These are phyloP conservation scores for Coemansia reversa DNA, from an alignment of 192 early-diverging fungal genomes.

Conservation along the genomic window DNA sequence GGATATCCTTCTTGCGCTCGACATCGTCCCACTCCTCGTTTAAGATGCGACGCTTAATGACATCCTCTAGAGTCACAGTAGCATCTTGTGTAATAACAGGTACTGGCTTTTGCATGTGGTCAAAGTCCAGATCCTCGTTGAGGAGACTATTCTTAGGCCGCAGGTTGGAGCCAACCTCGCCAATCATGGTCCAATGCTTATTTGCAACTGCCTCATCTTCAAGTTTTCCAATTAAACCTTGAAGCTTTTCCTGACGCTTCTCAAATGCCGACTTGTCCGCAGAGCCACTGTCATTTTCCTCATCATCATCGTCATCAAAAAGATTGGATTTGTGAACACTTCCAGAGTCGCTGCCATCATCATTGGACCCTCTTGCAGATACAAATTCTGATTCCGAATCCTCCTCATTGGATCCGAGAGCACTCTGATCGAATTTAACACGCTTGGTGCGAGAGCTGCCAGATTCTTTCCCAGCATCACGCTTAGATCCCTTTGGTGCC, in stretches of 20 bases:
- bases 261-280: constrained; percentile 73
- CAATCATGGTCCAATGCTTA: constrained; percentile 88
- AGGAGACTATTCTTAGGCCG: constrained; percentile 92
- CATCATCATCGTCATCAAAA: constrained; percentile 30
- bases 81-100: constrained; percentile 92
- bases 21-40: constrained; percentile 93
- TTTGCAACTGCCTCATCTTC: constrained; percentile 81
- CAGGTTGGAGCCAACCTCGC: constrained; percentile 77
- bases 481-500: constrained; percentile 59
- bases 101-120: constrained; percentile 86
- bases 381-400: constrained; percentile 14
- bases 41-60: constrained; percentile 91
- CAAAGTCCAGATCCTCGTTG: constrained; percentile 91
- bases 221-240: constrained; percentile 73
- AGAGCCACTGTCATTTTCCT: constrained; percentile 8
- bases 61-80: constrained; percentile 83
- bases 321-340: constrained; percentile 18
- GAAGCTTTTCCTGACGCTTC: constrained; percentile 68
- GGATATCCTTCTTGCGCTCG: constrained; percentile 79
- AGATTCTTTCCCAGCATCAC: constrained; percentile 44
- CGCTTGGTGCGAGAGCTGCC: constrained; percentile 43
- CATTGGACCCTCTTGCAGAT: constrained; percentile 37
- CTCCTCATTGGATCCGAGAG: constrained; percentile 44
- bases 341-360: constrained; percentile 32
- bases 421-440: constrained; percentile 46